Percentiles rank a stretch among this genome's conserved stretches.
Evolutionary conservation across 495 filamentous ascomycete species (phyloP).

Genomic region (Penicillium parvum): DNA sequence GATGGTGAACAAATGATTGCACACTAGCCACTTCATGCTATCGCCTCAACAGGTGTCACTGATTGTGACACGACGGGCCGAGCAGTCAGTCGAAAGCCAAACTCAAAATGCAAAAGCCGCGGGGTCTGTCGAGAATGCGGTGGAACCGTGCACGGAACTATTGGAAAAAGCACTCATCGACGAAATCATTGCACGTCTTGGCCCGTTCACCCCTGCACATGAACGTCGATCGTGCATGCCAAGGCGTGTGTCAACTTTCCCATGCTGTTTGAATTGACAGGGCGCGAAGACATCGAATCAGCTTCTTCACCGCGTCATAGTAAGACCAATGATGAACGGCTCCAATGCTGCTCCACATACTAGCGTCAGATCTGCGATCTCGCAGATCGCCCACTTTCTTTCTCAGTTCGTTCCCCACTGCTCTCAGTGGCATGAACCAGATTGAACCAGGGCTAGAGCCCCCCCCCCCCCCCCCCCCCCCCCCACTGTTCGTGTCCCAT

Average conservation of each 20-base stretch:
- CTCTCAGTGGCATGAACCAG: too few relatives aligned
- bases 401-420: not conserved
- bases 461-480: too few relatives aligned
- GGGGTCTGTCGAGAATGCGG: slow-evolving; percentile 1
- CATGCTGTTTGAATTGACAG: slow-evolving; percentile 1
- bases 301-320: not conserved
- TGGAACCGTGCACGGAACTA: slow-evolving; percentile 28
- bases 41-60: too few relatives aligned
- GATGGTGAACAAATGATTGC: slow-evolving; percentile 8
- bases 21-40: slow-evolving; percentile 7
- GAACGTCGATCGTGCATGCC: slow-evolving; percentile 24
- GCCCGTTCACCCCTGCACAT: slow-evolving; percentile 10
- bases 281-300: slow-evolving; percentile 12
- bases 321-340: slow-evolving; percentile 10
- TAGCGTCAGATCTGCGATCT: slow-evolving; percentile 22
- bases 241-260: slow-evolving; percentile 13
- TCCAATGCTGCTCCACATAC: slow-evolving; percentile 15
- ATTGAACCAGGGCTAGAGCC: too few relatives aligned
- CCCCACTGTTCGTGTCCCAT: slow-evolving; percentile 11
- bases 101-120: not conserved
- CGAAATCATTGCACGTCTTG: not conserved
- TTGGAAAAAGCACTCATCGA: slow-evolving; percentile 18
- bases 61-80: slow-evolving; percentile 9
- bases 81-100: slow-evolving; percentile 1
- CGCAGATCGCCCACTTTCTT: slow-evolving; percentile 13